Evolutionary conservation across 345 rosid species (phyloP).

Genomic region (Populus deltoides): DNA sequence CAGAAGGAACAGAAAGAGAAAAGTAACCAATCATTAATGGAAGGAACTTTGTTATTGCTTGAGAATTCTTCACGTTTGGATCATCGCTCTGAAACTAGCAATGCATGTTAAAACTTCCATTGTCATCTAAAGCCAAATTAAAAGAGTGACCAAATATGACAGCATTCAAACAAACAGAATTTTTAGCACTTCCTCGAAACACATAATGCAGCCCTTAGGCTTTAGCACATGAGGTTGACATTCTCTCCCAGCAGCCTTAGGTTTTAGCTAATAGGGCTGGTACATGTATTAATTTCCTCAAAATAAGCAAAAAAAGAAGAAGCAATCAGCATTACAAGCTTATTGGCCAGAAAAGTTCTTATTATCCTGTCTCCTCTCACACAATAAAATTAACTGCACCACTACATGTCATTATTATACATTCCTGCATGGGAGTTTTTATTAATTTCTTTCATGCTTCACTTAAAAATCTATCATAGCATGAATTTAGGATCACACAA

Average conservation of each 20-base stretch:
- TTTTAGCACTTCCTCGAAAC: neutral
- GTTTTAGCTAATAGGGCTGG: neutral
- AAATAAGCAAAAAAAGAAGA: neutral
- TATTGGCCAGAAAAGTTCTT: neutral
- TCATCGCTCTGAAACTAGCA: slow-evolving; percentile 57
- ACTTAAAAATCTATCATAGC: neutral
- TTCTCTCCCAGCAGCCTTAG: neutral
- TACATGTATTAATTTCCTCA: slow-evolving; percentile 3
- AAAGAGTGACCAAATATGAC: neutral
- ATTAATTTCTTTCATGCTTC: neutral
- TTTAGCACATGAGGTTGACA: neutral
- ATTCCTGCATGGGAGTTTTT: neutral
- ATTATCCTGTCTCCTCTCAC: neutral
- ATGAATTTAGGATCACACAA: neutral
- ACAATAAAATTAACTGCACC: neutral
- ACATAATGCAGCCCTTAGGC: neutral
- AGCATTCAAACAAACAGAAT: neutral
- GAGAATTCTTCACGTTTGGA: slow-evolving; percentile 87
- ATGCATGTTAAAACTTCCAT: neutral
- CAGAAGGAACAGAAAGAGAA: slow-evolving; percentile 97
- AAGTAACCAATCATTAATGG: slow-evolving; percentile 93
- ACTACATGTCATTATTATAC: too few species aligned
- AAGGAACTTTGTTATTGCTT: slow-evolving; percentile 72
- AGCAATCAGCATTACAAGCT: neutral
- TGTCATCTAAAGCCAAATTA: neutral